Evolutionary conservation across 768 basidiomycete species (phyloP).

Genomic region (Pisolithus sp.): DNA sequence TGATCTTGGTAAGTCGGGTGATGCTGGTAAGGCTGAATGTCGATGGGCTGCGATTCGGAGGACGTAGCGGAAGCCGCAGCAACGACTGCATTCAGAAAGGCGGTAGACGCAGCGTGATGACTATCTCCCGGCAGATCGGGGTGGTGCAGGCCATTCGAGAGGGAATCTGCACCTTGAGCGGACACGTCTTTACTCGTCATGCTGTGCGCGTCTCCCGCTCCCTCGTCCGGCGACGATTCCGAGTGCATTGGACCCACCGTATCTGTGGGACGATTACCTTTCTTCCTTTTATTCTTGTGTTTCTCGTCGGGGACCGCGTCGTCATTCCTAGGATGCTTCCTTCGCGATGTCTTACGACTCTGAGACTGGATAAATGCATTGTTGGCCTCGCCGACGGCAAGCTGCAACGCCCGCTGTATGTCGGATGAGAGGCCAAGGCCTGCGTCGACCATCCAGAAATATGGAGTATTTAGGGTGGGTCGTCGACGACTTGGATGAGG

Average conservation of each 20-base stretch:
- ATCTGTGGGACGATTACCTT: background rate
- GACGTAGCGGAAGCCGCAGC: slow-evolving; percentile 52
- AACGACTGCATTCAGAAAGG: slow-evolving; percentile 59
- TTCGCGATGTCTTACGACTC: slow-evolving; percentile 21
- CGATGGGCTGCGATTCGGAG: slow-evolving; percentile 27
- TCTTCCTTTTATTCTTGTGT: slow-evolving; percentile 31
- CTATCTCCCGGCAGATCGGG: slow-evolving; percentile 20
- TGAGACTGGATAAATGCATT: slow-evolving; percentile 28
- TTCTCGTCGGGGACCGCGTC: slow-evolving; percentile 7
- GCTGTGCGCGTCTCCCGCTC: slow-evolving; percentile 16
- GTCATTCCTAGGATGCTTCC: slow-evolving; percentile 28
- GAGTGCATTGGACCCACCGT: background rate
- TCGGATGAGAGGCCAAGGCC: slow-evolving; percentile 32
- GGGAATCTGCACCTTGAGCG: slow-evolving; percentile 18
- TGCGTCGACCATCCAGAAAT: slow-evolving; percentile 16
- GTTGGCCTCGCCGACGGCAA: slow-evolving; percentile 42
- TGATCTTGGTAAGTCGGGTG: slow-evolving; percentile 31
- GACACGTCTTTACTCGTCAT: slow-evolving; percentile 29
- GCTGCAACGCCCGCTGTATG: slow-evolving; percentile 45
- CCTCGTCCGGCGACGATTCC: slow-evolving; percentile 3
- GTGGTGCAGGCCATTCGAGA: slow-evolving; percentile 24
- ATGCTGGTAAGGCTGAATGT: slow-evolving; percentile 22
- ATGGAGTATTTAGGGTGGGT: slow-evolving; percentile 34
- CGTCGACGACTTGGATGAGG: slow-evolving; percentile 31
- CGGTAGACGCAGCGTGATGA: slow-evolving; percentile 45